Evolutionary conservation across 2,329 filamentous ascomycete genomes (phyloP), one percentile per base, ranked within the genome.

Genomic region (Paracorniculantispora psalliotae): DNA sequence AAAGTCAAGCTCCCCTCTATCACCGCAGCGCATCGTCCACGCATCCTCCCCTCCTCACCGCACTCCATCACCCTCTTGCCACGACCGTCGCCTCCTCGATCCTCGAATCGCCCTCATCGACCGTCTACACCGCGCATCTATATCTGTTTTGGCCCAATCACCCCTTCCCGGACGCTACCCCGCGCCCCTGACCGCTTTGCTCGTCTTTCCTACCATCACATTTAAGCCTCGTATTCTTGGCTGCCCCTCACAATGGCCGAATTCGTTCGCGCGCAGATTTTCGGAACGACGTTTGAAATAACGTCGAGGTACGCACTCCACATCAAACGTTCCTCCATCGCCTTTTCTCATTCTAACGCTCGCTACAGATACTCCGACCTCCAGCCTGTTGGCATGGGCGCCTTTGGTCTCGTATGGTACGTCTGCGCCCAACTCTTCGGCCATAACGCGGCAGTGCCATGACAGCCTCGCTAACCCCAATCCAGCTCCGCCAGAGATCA

Each of bases 261-360:
- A 83, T 99, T 99, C 78, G 91, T 99, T 73, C 90, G 94, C 78
- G 92, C 93, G 73, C 93, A 97, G 84, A 97, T 99, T 76, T 99
- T 99, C 73, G 94, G 94, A 74, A 99, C 94, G 63, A 97, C 94
- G 68, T 99, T 99, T 74, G 94, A 99, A 85, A 97, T 97, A 79
- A 99, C 94, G 68, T 97, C 92, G 78, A 90, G 94, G 92, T 97
- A 85, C 60, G 48, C 47, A 35, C n/a, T 12, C 8, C 28, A 6
- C 25, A 25, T 9, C 15, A 21, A 26, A 5, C n/a, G 13, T 3
- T 35, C 25, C 23, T 17, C 9, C 10, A 23, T 28, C 46, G 48
- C 21, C 50, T n/a, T 46, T 17, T 35, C 6, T 43, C 8, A 26
- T 28, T 37, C 26, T 43, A 33, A 54, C 39, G 12, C 46, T 49